phyloP scores from a whole-genome alignment of 2,329 filamentous ascomycete genomes.

The Onygena corvina region DNA sequence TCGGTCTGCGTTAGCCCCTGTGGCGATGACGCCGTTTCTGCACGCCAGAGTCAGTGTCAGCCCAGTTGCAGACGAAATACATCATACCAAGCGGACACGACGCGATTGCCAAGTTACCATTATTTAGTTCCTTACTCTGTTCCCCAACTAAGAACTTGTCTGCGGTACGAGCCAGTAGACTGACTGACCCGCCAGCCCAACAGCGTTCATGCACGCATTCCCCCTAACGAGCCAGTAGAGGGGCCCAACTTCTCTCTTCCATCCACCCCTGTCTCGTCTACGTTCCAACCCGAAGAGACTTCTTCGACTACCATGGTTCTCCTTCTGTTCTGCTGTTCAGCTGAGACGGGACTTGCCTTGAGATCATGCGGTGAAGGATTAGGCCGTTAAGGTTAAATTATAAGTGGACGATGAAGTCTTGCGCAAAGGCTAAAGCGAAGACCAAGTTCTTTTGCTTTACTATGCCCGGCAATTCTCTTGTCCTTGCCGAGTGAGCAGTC shows the following conservation, averaged over 20 bases:
- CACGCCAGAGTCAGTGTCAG: neutral
- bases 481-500: too few relatives aligned
- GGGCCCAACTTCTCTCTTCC: too few relatives aligned
- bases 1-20: conserved; percentile 2
- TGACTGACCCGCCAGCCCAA: neutral
- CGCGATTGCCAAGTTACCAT: too few relatives aligned
- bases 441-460: neutral
- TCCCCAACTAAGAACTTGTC: too few relatives aligned
- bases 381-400: conserved; percentile 5
- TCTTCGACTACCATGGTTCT: too few relatives aligned
- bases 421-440: neutral
- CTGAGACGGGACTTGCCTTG: neutral
- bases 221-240: neutral
- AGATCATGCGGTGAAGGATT: conserved; percentile 4
- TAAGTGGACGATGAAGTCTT: neutral
- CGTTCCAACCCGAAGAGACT: neutral
- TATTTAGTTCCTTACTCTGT: too few relatives aligned
- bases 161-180: too few relatives aligned
- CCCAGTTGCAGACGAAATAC: conserved; percentile 2
- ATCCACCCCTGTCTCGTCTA: conserved; percentile 1
- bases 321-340: too few relatives aligned
- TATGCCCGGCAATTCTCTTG: neutral
- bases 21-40: neutral
- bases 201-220: conserved; percentile 2
- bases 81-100: neutral